phyloP scores from a whole-genome alignment of 2,329 filamentous ascomycete genomes.

The Scedosporium apiospermum region DNA sequence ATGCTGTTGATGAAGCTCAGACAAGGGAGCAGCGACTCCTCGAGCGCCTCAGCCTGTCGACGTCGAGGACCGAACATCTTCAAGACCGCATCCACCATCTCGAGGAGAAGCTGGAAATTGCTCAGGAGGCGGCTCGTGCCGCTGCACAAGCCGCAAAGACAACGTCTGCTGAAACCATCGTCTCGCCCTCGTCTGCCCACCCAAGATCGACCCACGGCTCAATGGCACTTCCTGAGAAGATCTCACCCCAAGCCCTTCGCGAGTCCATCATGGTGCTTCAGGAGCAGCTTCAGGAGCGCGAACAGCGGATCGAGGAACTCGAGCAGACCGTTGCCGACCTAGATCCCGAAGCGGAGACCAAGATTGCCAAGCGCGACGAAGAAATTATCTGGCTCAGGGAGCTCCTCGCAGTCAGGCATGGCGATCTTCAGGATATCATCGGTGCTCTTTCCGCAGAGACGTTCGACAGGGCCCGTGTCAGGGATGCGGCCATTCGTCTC shows the following conservation, averaged over 20 bases:
- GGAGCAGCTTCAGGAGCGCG: slow-evolving; percentile 91
- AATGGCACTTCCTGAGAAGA: slow-evolving; percentile 62
- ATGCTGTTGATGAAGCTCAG: slow-evolving; percentile 71
- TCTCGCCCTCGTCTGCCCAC: slow-evolving; percentile 14
- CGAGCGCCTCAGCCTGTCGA: slow-evolving; percentile 71
- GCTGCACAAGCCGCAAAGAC: slow-evolving; percentile 67
- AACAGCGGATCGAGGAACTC: slow-evolving; percentile 79
- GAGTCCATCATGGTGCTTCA: slow-evolving; percentile 95
- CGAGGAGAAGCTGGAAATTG: slow-evolving; percentile 84
- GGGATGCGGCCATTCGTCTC: slow-evolving; percentile 85
- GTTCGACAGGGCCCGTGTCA: slow-evolving; percentile 70
- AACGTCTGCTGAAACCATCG: slow-evolving; percentile 22
- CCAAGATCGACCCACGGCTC: slow-evolving; percentile 15
- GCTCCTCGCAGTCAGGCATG: slow-evolving; percentile 78
- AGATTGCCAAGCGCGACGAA: slow-evolving; percentile 84
- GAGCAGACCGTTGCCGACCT: slow-evolving; percentile 59
- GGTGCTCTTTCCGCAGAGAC: slow-evolving; percentile 62
- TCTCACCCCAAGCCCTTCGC: slow-evolving; percentile 86
- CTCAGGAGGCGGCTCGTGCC: slow-evolving; percentile 76
- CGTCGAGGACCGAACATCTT: slow-evolving; percentile 76
- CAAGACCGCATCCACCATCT: slow-evolving; percentile 78
- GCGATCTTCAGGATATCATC: slow-evolving; percentile 90
- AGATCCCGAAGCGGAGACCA: slow-evolving; percentile 68
- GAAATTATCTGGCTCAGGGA: slow-evolving; percentile 95
- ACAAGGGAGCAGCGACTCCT: slow-evolving; percentile 69